Evolutionary conservation across 805 yeast genomes (phyloP), one percentile per base, ranked within the genome.

Genomic region (Clavispora vitiphila): DNA sequence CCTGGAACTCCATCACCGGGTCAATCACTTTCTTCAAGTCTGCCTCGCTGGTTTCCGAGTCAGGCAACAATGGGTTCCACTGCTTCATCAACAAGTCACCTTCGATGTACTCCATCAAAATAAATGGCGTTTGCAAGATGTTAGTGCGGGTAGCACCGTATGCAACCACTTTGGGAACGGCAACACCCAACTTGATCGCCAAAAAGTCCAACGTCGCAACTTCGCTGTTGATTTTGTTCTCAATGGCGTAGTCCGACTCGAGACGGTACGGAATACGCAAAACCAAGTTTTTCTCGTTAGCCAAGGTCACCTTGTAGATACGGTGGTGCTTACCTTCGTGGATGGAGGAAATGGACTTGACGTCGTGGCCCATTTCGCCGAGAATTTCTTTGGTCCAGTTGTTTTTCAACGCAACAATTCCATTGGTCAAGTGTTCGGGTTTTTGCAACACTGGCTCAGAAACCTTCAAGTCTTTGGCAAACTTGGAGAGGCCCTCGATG

Each of bases 261-360:
- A 82, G 66, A 39, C 78, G 76, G 60, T 93, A 93, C 18, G 98
- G 99, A 40, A 93, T 77, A 61, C 99, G 78, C 61, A 93, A 72
- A 22, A 86, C 77, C 50, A 83, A 80, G 8, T 76, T 67, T 51
- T 78, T 82, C 2, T 68, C 81, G 39, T 78, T 75, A 48, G 76
- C 76, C 41, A 89, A 69, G 16, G 78, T 77, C 29, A 89, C 67
- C 58, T 83, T 80, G 65, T 90, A 91, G 45, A 91, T 71, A 58
- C 96, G 77, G 67, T 91, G 91, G 60, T 88, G 96, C 65, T 87
- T 88, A 41, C 98, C 99, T 62, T 91, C 98, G 57, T 87, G 96
- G 46, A 88, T 75, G 41, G 95, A 83, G 44, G 86, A 78, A 58
- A 91, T 79, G 37, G 90, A 80, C 54, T 80, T 81, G 44, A 76